Percentiles rank a stretch among this genome's conserved stretches.
Conservation (phyloP, 2,329 filamentous ascomycete genomes). For the Aspergillus sp. region DNA sequence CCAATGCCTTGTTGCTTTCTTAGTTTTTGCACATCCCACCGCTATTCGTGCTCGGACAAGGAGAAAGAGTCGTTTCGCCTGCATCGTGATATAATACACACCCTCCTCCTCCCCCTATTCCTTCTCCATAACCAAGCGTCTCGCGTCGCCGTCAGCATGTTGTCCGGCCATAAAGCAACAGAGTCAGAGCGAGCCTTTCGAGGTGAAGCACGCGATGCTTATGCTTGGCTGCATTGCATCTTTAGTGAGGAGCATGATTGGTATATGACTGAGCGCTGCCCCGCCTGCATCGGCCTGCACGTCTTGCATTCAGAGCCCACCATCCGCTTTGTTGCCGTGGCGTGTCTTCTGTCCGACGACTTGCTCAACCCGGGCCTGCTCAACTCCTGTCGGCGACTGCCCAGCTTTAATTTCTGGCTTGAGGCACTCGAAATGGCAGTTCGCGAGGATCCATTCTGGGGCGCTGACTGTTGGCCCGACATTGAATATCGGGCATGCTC, state of each 20-base stretch:
- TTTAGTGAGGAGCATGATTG: constrained; percentile 58
- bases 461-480: constrained; percentile 41
- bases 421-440: constrained; percentile 39
- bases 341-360: constrained; percentile 40
- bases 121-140: constrained; percentile 57
- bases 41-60: constrained; percentile 28
- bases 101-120: constrained; percentile 58
- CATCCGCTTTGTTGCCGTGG: constrained; percentile 44
- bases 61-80: constrained; percentile 44
- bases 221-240: constrained; percentile 60
- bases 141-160: constrained; percentile 50
- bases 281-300: constrained; percentile 45
- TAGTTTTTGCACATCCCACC: constrained; percentile 40
- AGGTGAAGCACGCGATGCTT: constrained; percentile 57
- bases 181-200: constrained; percentile 60
- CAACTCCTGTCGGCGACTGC: constrained; percentile 20
- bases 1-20: background rate
- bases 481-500: constrained; percentile 41
- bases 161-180: constrained; percentile 48
- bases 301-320: constrained; percentile 46
- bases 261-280: constrained; percentile 57
- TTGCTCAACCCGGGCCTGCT: constrained; percentile 27
- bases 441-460: constrained; percentile 46
- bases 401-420: constrained; percentile 41
- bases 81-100: constrained; percentile 60